Percentiles rank a stretch among this genome's conserved stretches.
Conservation (phyloP, 1,284 basidiomycete species). For the Cryptococcus jaspeensis region DNA sequence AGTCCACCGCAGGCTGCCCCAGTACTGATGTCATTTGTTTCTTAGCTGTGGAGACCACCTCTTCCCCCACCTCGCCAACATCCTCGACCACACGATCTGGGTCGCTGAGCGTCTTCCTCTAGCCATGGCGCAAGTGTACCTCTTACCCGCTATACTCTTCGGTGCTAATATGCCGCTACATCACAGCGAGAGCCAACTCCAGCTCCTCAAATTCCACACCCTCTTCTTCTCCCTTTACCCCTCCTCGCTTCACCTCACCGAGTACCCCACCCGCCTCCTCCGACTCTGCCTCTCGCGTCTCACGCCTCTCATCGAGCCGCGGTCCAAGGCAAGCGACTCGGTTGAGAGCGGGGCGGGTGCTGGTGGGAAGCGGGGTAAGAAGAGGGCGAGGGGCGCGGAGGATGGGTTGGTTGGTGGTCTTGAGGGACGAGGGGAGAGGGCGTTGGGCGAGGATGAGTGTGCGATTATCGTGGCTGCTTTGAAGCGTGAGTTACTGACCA, state of each 20-base stretch:
- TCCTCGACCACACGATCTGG: conserved; percentile 46
- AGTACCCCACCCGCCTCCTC: conserved; percentile 42
- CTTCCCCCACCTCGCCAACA: conserved; percentile 39
- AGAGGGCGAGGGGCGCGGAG: conserved; percentile 69
- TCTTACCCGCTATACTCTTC: not conserved
- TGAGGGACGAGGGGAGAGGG: conserved; percentile 56
- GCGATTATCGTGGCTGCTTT: conserved; percentile 60
- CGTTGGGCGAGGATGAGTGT: conserved; percentile 57
- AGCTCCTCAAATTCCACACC: conserved; percentile 40
- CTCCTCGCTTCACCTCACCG: conserved; percentile 30
- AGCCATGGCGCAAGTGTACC: conserved; percentile 27
- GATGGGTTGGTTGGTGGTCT: conserved; percentile 68
- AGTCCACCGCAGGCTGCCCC: not conserved
- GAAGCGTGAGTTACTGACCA: conserved; percentile 63
- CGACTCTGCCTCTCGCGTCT: conserved; percentile 33
- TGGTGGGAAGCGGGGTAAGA: conserved; percentile 64
- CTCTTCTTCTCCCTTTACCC: conserved; percentile 36
- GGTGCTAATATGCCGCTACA: not conserved
- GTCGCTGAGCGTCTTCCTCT: conserved; percentile 36
- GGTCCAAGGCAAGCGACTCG: conserved; percentile 12
- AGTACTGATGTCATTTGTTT: conserved; percentile 4
- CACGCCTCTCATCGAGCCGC: conserved; percentile 28
- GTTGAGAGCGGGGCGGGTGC: conserved; percentile 9
- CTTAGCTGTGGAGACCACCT: conserved; percentile 41
- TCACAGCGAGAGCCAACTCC: conserved; percentile 26